Conservation (phyloP, 768 basidiomycete species). For the Tylopilus felleus region DNA sequence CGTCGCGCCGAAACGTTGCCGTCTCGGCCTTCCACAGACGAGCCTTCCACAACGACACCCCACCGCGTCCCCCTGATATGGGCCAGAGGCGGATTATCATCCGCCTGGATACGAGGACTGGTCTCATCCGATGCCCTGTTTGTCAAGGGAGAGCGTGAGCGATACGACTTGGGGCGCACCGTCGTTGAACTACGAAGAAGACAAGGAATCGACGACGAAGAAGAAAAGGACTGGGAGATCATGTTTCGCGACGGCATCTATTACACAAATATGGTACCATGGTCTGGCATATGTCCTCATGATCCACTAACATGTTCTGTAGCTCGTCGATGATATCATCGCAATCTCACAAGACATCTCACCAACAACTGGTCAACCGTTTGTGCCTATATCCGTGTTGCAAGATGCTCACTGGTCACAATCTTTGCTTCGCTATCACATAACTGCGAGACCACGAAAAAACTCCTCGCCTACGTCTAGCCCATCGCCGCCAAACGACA, state of each 20-base stretch:
- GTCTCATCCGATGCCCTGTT: slow-evolving; percentile 79
- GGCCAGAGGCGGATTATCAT: slow-evolving; percentile 69
- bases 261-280: slow-evolving; percentile 78
- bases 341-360: slow-evolving; percentile 72
- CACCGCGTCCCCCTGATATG: slow-evolving; percentile 55
- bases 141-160: slow-evolving; percentile 69
- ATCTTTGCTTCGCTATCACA: slow-evolving; percentile 59
- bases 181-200: slow-evolving; percentile 72
- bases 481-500: slow-evolving; percentile 39
- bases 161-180: slow-evolving; percentile 74
- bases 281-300: background rate
- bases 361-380: slow-evolving; percentile 63
- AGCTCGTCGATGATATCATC: slow-evolving; percentile 81
- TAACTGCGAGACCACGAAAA: slow-evolving; percentile 39
- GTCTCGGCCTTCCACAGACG: slow-evolving; percentile 16
- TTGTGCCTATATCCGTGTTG: slow-evolving; percentile 61
- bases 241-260: slow-evolving; percentile 79
- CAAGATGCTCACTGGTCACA: slow-evolving; percentile 82
- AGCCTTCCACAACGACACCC: slow-evolving; percentile 10
- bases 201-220: slow-evolving; percentile 49
- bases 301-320: slow-evolving; percentile 5
- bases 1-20: slow-evolving; percentile 32
- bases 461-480: slow-evolving; percentile 34
- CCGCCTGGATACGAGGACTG: slow-evolving; percentile 70
- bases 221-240: slow-evolving; percentile 66